Percentiles rank a stretch among this genome's conserved stretches.
Evolutionary conservation across 495 filamentous ascomycete species (phyloP).

Genomic region (Trichocladium uniseriatum): DNA sequence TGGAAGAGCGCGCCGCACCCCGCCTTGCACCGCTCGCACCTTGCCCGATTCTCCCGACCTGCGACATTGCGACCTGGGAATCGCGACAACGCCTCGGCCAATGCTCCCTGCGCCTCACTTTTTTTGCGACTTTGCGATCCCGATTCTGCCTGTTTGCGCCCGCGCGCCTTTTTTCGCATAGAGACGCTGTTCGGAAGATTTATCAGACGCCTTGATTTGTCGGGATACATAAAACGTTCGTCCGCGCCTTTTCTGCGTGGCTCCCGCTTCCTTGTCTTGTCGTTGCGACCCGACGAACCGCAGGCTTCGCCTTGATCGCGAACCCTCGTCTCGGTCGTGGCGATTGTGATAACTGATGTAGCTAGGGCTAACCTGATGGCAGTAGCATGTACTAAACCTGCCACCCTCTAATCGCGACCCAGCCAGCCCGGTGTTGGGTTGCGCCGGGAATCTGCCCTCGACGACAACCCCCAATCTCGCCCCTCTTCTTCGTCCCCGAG

Average conservation of each 20-base stretch:
- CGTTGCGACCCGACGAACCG: background rate
- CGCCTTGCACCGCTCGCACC: too few relatives aligned
- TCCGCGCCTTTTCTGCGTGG: slow-evolving; percentile 8
- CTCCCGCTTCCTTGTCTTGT: background rate
- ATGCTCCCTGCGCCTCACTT: slow-evolving; percentile 17
- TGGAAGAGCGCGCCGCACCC: too few relatives aligned
- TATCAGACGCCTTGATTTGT: background rate
- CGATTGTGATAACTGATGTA: slow-evolving; percentile 11
- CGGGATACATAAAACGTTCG: slow-evolving; percentile 8
- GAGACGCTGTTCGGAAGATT: background rate
- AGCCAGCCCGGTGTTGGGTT: slow-evolving; percentile 28
- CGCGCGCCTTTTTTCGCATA: slow-evolving; percentile 1
- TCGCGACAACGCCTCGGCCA: slow-evolving; percentile 1
- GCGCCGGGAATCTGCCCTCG: slow-evolving; percentile 11
- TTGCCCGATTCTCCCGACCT: too few relatives aligned
- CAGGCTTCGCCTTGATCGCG: slow-evolving; percentile 8
- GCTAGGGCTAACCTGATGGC: slow-evolving; percentile 23
- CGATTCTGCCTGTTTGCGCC: slow-evolving; percentile 4
- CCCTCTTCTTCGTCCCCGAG: background rate
- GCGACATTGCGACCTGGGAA: background rate
- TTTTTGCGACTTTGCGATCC: slow-evolving; percentile 13
- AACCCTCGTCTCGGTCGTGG: slow-evolving; percentile 9
- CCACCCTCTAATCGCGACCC: slow-evolving; percentile 29
- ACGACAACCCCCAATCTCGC: background rate
- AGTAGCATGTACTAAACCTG: slow-evolving; percentile 39